Percentiles rank a stretch among this genome's conserved stretches.
These are phyloP conservation scores for Apophysomyces sp. DNA, from an alignment of 371 early-diverging fungal species.

Conservation along the genomic window DNA sequence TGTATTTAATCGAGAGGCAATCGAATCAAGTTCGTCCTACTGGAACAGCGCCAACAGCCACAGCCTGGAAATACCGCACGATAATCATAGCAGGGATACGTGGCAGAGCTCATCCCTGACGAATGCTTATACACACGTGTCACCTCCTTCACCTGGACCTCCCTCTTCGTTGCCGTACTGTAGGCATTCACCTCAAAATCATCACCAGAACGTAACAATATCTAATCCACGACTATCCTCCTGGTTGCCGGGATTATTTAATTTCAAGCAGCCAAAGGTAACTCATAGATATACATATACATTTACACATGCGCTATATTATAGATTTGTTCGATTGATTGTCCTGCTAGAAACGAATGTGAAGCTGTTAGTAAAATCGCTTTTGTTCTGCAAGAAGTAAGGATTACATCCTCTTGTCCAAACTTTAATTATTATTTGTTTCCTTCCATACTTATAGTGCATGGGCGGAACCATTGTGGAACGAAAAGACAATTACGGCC, in stretches of 20 bases:
- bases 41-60: not conserved
- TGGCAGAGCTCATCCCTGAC: not conserved
- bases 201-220: too few species aligned
- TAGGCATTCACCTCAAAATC: not conserved
- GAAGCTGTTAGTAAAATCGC: slow-evolving; percentile 46
- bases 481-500: slow-evolving; percentile 37
- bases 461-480: slow-evolving; percentile 41
- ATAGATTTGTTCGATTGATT: slow-evolving; percentile 43
- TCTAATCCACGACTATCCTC: slow-evolving; percentile 13
- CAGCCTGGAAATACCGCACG: not conserved
- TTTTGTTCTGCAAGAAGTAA: slow-evolving; percentile 46
- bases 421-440: not conserved
- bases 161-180: not conserved
- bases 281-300: not conserved
- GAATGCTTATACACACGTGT: not conserved
- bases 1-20: not conserved
- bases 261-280: slow-evolving; percentile 27
- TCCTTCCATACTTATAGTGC: slow-evolving; percentile 15
- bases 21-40: not conserved
- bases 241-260: slow-evolving; percentile 23
- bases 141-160: not conserved
- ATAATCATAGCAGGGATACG: not conserved
- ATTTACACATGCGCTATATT: slow-evolving; percentile 29
- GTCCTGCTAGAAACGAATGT: slow-evolving; percentile 40
- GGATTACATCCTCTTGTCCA: not conserved